Evolutionary conservation across 2,329 filamentous ascomycete species (phyloP), one percentile per base, ranked within the genome.

Genomic region (Phialophora verrucosa): DNA sequence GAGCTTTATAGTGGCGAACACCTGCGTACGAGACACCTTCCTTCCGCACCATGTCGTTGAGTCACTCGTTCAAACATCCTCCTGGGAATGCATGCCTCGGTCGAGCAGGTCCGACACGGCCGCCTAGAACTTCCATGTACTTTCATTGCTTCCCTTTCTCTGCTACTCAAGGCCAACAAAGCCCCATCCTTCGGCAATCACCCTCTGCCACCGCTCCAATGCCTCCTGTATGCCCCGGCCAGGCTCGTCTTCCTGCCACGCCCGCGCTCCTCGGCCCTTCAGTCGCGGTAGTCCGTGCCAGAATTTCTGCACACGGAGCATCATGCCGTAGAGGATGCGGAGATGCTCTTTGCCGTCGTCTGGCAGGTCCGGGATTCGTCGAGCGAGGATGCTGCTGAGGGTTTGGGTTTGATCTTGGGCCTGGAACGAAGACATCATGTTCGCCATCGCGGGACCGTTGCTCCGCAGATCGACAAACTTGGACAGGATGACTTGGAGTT

Each of bases 291-390:
- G 59, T 74, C 62, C 75, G 73, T 60, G 78, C 78, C 62, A 79
- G 72, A 85, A 85, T 69, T 83, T 81, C 2, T 88, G 79, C 1
- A 89, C 90, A 70, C 85, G 84, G 20, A 90, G 84, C 58, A 96
- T 76, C 58, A 98, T 80, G 7, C 92, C 91, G 77, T 96, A 97
- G 68, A 99, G 78, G 74, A 90, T 85, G 70, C 91, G 83, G 35
- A 98, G 79, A 78, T 98, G 93, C 75, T 90, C 92, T 74, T 88
- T 88, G 14, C 69, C 65, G 63, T 75, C 66, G 14, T 35, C n/a
- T 27, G 44, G n/a, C 17, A 5, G 38, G 14, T 5, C 5, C 6
- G 35, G 35, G 7, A 17, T 17, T 14, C 35, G 4, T 6, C 14
- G 35, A 42, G 35, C 14, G 6, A 42, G 38, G 17, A 17, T n/a